Base-by-base conservation (phyloP, 257 asterid genomes). In the Solanum peruvianum region DNA sequence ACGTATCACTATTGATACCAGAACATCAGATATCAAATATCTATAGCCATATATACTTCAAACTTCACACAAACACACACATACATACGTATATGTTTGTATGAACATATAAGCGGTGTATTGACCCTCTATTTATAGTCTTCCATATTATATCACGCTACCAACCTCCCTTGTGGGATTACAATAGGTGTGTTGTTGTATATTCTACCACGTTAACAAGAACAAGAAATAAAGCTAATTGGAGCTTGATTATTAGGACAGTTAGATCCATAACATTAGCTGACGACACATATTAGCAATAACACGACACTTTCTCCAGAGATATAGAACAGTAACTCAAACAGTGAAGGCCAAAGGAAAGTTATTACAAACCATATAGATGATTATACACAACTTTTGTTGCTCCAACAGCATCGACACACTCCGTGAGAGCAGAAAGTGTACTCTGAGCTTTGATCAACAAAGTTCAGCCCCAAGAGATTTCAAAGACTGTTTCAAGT, bases 381-480 rank as follows among this genome's bases (percentile, higher is more conserved):
- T 95, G 95, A 88, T 94, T 97, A 81, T 89, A 97, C 76, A 95
- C 97, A 9, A 97, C 91, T 88, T 92, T 93, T 3, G 96, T 94
- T 20, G 99, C 98, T 85, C 98, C 97, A 75, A 90, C 92, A 81
- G 96, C 92, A 33, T 42, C 66, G 49, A 94, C 89, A 89, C 96
- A 94, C 66, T 92, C 93, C 82, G 94, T 88, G 9, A 97, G 93
- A 75, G 98, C 97, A 85, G 94, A 88, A 45, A 94, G 88, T 42
- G 99, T 95, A 90, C 85, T 91, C 60, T 95, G 89, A 62, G 98
- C 92, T 90, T 90, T 93, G 91, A 97, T 97, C 25, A 95, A 71
- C 21, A 91, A 88, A 97, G 62, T 47, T 94, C 95, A 45, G 96
- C 97, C 64, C 99, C 99, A 78, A 97, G 98, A 83, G 98, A 93